Base-by-base conservation (phyloP, 2,329 filamentous ascomycete species). In the Fusarium abutilonis region DNA sequence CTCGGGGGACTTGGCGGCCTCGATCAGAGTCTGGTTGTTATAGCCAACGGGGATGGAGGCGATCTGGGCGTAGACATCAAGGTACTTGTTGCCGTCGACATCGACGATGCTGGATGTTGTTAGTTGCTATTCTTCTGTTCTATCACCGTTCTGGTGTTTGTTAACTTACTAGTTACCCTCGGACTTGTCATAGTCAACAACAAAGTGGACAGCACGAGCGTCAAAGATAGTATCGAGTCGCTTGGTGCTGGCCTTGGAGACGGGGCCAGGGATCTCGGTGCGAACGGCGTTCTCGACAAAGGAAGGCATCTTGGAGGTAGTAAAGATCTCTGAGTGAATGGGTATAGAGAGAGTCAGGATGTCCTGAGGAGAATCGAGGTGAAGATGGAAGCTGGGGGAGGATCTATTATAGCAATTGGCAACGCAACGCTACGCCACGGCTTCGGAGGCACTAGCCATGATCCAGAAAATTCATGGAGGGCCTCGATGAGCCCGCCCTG, bases 1-100 rank as follows among this genome's bases (percentile, higher is more conserved):
- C 73, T 92, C 87, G 35, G 86, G 86, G 28, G 88, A 88, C 54
- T 82, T 81, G 38, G 89, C 88, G 34, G 87, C 87, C 66, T 83
- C 78, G 63, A 86, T 80, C 60, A 94, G 84, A 47, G 83, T 77
- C 10, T 88, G 83, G 76, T 93, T 93, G 82, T 89, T 93, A 83
- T 94, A 93, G 62, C 91, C 91, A 44, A 94, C 86, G 9, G 91
- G 89, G 68, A 94, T 93, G 21, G 90, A 93, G 56, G 91, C 91
- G 73, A 94, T 93, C 77, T 93, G 91, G 46, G 91, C 88, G 75
- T 92, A 91, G 52, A 82, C 80, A 74, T 82, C 80, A 45, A 82
- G 75, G 59, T 78, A 77, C 34, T 77, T 74, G 73, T 83, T 83
- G 68, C 80, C 80, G 60, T 83, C 80, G 47, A 78, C 76, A 66